Percentiles rank a stretch among this genome's conserved stretches.
phyloP scores from a whole-genome alignment of 106 monocot genomes.

The Allium sativum region DNA sequence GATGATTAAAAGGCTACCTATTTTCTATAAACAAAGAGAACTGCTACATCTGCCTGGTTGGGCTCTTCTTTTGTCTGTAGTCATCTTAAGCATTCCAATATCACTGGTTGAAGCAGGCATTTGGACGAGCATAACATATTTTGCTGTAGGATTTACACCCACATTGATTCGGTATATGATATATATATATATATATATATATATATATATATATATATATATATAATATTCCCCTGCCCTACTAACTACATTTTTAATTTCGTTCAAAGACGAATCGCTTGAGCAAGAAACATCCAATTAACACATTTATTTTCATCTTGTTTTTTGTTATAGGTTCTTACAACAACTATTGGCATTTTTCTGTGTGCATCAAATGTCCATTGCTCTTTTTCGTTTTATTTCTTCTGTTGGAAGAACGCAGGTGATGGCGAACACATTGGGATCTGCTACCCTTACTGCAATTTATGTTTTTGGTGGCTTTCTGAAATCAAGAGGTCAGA shows the following conservation, averaged over 20 bases:
- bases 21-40: slow-evolving; percentile 72
- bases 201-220: background rate
- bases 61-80: slow-evolving; percentile 48
- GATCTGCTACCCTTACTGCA: slow-evolving; percentile 26
- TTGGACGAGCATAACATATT: slow-evolving; percentile 57
- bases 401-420: slow-evolving; percentile 49
- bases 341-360: slow-evolving; percentile 50
- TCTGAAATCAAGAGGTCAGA: slow-evolving; percentile 45
- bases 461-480: slow-evolving; percentile 49
- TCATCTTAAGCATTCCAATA: slow-evolving; percentile 44
- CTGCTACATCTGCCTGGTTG: slow-evolving; percentile 53
- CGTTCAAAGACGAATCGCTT: background rate
- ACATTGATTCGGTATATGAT: slow-evolving; percentile 36
- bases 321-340: slow-evolving; percentile 27
- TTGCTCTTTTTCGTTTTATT: slow-evolving; percentile 42
- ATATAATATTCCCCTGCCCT: background rate
- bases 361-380: slow-evolving; percentile 48
- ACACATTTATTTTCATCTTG: background rate
- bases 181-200: background rate
- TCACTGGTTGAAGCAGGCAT: slow-evolving; percentile 57
- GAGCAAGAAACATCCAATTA: background rate
- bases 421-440: slow-evolving; percentile 40
- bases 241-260: background rate
- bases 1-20: slow-evolving; percentile 48
- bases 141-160: slow-evolving; percentile 60